Percentiles rank a stretch among this genome's conserved stretches.
Conservation (phyloP, 768 basidiomycete species). For the Mycena maculata region DNA sequence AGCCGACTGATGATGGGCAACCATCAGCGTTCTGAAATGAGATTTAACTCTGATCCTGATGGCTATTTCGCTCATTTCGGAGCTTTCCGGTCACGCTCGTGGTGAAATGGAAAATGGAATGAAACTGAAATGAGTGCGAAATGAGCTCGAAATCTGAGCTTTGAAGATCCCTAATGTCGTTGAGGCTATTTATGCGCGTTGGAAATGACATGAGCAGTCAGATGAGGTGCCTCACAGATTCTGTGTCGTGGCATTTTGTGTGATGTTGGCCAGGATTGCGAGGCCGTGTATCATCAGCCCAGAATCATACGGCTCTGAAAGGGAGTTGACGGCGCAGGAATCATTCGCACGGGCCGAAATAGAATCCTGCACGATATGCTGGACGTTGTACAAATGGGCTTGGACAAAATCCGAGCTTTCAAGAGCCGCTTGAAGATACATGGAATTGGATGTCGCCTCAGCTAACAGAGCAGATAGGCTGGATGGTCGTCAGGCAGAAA, state of each 20-base stretch:
- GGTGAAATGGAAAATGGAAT: too few relatives aligned
- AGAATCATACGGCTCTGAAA: background rate
- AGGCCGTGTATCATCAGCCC: slow-evolving; percentile 8
- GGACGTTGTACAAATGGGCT: background rate
- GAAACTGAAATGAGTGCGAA: too few relatives aligned
- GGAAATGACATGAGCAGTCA: background rate
- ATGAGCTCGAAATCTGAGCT: too few relatives aligned
- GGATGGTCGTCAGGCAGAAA: background rate
- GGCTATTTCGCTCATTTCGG: too few relatives aligned
- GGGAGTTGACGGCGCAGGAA: background rate
- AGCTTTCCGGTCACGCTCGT: too few relatives aligned
- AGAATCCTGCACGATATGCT: background rate
- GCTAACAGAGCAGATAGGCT: slow-evolving; percentile 27
- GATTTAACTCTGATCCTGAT: too few relatives aligned
- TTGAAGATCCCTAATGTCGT: too few relatives aligned
- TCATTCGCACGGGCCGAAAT: background rate
- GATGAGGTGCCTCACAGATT: background rate
- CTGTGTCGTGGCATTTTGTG: background rate
- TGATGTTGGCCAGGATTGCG: background rate
- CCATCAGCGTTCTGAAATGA: too few relatives aligned
- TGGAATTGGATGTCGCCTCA: slow-evolving; percentile 24
- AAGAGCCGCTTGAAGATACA: background rate
- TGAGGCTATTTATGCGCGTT: background rate
- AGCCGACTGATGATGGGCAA: too few relatives aligned
- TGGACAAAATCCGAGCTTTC: background rate